Evolutionary conservation across 2,329 filamentous ascomycete genomes (phyloP).

Genomic region (Didymellaceae sp.): DNA sequence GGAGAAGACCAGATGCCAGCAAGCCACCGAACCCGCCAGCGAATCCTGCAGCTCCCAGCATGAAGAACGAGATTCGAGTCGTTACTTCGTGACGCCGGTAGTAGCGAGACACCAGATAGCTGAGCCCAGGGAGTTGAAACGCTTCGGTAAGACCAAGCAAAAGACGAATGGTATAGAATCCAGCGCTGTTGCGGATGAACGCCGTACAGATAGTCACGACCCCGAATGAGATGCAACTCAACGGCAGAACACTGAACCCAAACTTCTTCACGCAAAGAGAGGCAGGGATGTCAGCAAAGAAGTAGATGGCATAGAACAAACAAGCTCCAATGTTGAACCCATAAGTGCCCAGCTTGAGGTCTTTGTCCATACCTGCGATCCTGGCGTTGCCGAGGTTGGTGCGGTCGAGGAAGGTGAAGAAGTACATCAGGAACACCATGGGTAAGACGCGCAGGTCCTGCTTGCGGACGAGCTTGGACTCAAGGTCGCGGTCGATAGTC

Average conservation of each 20-base stretch:
- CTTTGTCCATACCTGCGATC: slow-evolving; percentile 4
- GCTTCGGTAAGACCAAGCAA: not conserved
- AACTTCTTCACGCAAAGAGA: not conserved
- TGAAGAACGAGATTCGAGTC: not conserved
- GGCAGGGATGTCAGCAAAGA: not conserved
- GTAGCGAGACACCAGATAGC: not conserved
- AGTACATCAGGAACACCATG: slow-evolving; percentile 3
- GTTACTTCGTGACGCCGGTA: not conserved
- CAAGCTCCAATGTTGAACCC: slow-evolving; percentile 1
- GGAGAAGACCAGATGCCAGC: not conserved
- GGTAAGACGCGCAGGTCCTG: not conserved
- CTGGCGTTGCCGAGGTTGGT: not conserved
- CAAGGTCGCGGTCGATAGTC: not conserved
- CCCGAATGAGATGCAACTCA: not conserved
- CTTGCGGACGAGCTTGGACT: not conserved
- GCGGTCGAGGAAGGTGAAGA: slow-evolving; percentile 4
- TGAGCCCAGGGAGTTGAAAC: not conserved
- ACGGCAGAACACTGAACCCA: not conserved
- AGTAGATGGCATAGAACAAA: not conserved
- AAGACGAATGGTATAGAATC: not conserved
- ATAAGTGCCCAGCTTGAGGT: not conserved
- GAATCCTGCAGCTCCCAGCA: not conserved
- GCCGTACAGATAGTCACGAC: not conserved
- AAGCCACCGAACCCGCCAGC: not conserved
- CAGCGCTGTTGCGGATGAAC: not conserved